Conservation (phyloP, 192 early-diverging fungal species). For the Rhizophagus sp. region DNA sequence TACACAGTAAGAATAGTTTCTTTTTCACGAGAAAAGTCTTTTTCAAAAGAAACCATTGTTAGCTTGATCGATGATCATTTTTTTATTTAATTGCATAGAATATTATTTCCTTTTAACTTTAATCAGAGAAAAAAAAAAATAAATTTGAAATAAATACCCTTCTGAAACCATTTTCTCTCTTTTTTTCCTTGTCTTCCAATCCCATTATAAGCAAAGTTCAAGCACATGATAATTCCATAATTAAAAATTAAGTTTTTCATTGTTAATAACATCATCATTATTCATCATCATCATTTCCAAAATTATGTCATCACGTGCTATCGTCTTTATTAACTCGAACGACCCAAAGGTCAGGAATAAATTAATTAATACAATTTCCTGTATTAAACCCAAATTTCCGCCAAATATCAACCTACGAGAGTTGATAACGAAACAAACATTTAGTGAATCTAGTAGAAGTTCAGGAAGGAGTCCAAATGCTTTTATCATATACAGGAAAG, state of each 20-base stretch:
- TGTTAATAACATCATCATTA: no score
- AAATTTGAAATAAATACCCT: not conserved
- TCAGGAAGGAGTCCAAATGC: not conserved
- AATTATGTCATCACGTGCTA: not conserved
- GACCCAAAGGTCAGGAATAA: not conserved
- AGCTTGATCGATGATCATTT: not conserved
- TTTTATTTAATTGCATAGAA: not conserved
- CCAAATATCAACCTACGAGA: not conserved
- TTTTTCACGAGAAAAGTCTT: not conserved
- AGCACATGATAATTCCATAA: not conserved
- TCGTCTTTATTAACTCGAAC: not conserved
- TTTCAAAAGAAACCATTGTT: not conserved
- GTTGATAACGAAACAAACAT: not conserved
- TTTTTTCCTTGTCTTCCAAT: not conserved
- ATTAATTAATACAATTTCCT: not conserved
- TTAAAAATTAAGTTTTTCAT: not conserved
- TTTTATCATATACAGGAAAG: slow-evolving; percentile 16
- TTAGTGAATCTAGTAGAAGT: not conserved
- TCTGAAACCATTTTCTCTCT: not conserved
- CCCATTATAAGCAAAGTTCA: not conserved
- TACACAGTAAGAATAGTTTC: not conserved
- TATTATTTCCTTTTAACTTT: not conserved
- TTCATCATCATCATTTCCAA: no score
- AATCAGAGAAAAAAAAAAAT: not conserved
- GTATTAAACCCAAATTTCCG: not conserved